Evolutionary conservation across 148 eudicot species (phyloP).

Genomic region (Pharnaceum exiguum): DNA sequence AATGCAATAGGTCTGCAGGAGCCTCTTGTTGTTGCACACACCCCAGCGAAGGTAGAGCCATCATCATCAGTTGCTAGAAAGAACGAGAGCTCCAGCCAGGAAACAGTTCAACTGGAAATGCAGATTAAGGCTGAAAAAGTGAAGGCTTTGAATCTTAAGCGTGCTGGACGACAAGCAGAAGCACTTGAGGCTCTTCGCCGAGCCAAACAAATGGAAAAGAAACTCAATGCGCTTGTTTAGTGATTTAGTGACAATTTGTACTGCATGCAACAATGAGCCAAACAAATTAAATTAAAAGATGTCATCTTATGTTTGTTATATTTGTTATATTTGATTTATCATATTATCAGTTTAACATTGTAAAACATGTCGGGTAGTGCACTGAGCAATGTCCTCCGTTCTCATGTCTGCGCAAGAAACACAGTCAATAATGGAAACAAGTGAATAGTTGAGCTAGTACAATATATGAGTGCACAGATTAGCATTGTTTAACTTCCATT

Average conservation of each 20-base stretch:
- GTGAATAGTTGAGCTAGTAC: no score
- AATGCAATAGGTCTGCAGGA: constrained; percentile 67
- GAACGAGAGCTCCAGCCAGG: constrained; percentile 30
- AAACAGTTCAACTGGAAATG: constrained; percentile 53
- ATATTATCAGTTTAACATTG: no score
- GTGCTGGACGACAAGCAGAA: constrained; percentile 85
- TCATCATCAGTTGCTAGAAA: constrained; percentile 21
- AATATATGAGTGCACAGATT: no score
- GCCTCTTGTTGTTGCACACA: constrained; percentile 17
- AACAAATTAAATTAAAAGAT: no score
- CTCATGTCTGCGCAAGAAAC: no score
- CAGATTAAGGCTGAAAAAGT: constrained; percentile 78
- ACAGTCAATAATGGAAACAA: no score
- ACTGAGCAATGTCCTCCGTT: no score
- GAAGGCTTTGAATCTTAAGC: constrained; percentile 71
- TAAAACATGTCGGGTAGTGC: no score
- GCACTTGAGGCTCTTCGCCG: constrained; percentile 73
- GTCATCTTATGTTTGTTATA: no score
- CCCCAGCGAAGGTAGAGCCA: constrained; percentile 29
- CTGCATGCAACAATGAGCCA: no score
- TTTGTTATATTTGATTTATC: no score
- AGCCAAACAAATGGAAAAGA: constrained; percentile 57
- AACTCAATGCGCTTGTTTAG: constrained; percentile 17
- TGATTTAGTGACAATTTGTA: constrained; percentile 2
- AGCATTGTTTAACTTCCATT: no score